phyloP scores from a whole-genome alignment of 768 basidiomycete species.

The Strobilomyces confusus region DNA sequence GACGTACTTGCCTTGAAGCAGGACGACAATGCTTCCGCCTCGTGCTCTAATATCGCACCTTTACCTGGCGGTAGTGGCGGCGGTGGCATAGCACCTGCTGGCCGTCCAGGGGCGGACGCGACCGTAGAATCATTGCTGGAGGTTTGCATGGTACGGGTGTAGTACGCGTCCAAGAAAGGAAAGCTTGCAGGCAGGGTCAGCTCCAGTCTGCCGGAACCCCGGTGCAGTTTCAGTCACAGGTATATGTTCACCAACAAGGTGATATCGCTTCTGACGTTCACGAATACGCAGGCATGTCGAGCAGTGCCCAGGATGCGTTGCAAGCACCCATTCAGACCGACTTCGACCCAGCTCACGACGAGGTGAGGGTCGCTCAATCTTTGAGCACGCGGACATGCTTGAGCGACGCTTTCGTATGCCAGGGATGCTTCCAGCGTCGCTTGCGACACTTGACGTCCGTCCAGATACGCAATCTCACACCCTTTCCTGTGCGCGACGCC shows the following conservation, averaged over 20 bases:
- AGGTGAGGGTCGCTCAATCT: constrained; percentile 12
- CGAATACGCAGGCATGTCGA: constrained; percentile 19
- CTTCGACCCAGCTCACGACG: constrained; percentile 9
- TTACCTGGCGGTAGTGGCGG: constrained; percentile 46
- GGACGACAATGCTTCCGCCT: constrained; percentile 52
- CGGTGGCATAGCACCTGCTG: constrained; percentile 45
- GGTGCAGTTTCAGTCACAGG: constrained; percentile 3
- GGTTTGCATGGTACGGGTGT: constrained; percentile 38
- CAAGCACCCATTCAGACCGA: constrained; percentile 14
- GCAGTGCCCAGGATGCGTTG: constrained; percentile 13
- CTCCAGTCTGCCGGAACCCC: neutral
- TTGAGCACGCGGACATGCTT: neutral
- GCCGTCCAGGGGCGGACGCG: constrained; percentile 15
- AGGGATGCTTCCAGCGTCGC: constrained; percentile 48
- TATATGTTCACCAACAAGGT: neutral
- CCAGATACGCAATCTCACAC: constrained; percentile 79
- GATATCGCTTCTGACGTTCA: neutral
- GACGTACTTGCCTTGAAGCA: constrained; percentile 51
- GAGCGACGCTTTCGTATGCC: neutral
- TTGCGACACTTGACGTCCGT: constrained; percentile 70
- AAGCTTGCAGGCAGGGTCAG: neutral
- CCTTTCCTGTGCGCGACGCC: constrained; percentile 72
- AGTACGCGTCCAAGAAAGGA: constrained; percentile 24
- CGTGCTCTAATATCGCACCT: constrained; percentile 53
- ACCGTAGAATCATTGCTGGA: constrained; percentile 23